Evolutionary conservation across 1,284 basidiomycete species (phyloP).

Genomic region (Apiotrichum akiyoshidainum): DNA sequence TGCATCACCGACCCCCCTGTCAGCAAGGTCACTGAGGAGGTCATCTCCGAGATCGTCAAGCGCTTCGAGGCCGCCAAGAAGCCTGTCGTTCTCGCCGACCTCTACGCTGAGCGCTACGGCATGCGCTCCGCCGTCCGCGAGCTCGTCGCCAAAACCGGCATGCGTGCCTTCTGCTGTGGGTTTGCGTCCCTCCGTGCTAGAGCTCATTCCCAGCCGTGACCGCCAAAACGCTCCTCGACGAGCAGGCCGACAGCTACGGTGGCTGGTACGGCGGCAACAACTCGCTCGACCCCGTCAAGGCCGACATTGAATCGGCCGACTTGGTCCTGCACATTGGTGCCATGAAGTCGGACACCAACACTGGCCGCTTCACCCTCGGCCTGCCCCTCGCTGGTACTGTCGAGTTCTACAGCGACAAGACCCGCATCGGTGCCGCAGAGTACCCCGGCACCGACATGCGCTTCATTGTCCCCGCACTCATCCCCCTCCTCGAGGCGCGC

Average conservation of each 20-base stretch:
- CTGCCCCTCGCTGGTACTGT: constrained; percentile 58
- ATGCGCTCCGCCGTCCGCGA: constrained; percentile 67
- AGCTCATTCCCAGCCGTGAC: constrained; percentile 39
- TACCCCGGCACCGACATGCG: constrained; percentile 54
- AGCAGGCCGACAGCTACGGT: constrained; percentile 75
- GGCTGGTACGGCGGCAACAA: constrained; percentile 81
- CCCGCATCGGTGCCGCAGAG: constrained; percentile 57
- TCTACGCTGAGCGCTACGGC: constrained; percentile 77
- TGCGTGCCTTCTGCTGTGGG: constrained; percentile 63
- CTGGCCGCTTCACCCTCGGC: constrained; percentile 54
- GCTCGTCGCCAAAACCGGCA: constrained; percentile 66
- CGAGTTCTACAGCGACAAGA: constrained; percentile 79
- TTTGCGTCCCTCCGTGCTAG: not conserved
- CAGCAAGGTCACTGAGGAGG: constrained; percentile 59
- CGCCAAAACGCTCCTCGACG: constrained; percentile 82
- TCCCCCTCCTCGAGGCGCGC: constrained; percentile 40
- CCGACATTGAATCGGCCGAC: constrained; percentile 75
- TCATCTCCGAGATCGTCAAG: constrained; percentile 67
- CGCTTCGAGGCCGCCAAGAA: constrained; percentile 65
- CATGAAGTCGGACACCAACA: constrained; percentile 83
- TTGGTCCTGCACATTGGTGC: constrained; percentile 80
- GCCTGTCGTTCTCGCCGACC: constrained; percentile 79
- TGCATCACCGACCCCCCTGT: constrained; percentile 3
- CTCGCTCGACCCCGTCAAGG: constrained; percentile 66
- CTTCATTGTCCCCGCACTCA: constrained; percentile 50